Percentiles rank a stretch among this genome's conserved stretches.
These are phyloP conservation scores for Daedaleopsis nitida DNA, from an alignment of 768 basidiomycete species.

Conservation along the genomic window DNA sequence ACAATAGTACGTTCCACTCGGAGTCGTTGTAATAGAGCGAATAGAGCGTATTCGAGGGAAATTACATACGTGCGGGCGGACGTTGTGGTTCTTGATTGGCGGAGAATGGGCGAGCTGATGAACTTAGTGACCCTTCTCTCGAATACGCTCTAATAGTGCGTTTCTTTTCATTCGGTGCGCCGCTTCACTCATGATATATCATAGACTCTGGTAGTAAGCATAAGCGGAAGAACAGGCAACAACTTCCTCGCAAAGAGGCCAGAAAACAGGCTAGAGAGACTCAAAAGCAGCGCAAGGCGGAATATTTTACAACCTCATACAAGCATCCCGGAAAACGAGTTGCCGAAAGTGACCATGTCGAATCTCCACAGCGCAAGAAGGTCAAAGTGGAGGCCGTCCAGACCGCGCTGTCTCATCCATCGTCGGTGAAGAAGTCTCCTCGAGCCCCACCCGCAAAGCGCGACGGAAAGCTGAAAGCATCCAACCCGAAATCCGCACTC, in stretches of 20 bases:
- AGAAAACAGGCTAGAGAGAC: slow-evolving; percentile 63
- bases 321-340: slow-evolving; percentile 37
- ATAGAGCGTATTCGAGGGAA: not conserved
- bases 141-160: not conserved
- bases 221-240: slow-evolving; percentile 21
- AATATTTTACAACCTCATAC: slow-evolving; percentile 47
- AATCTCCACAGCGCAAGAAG: slow-evolving; percentile 56
- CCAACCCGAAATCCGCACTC: slow-evolving; percentile 31
- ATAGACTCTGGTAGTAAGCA: slow-evolving; percentile 13
- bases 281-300: slow-evolving; percentile 64
- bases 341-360: slow-evolving; percentile 45
- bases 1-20: slow-evolving; percentile 17
- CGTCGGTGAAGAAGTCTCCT: not conserved
- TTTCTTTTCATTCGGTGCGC: not conserved
- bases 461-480: not conserved
- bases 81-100: not conserved
- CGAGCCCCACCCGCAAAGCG: not conserved
- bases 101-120: too few species aligned
- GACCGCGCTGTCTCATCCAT: slow-evolving; percentile 3
- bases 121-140: too few species aligned
- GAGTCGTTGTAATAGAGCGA: not conserved
- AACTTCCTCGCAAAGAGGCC: slow-evolving; percentile 56
- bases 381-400: slow-evolving; percentile 31
- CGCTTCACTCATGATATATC: not conserved
- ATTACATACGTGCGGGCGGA: not conserved